phyloP scores from a whole-genome alignment of 176 grass and related monocot genomes.

The Zoysia japonica region DNA sequence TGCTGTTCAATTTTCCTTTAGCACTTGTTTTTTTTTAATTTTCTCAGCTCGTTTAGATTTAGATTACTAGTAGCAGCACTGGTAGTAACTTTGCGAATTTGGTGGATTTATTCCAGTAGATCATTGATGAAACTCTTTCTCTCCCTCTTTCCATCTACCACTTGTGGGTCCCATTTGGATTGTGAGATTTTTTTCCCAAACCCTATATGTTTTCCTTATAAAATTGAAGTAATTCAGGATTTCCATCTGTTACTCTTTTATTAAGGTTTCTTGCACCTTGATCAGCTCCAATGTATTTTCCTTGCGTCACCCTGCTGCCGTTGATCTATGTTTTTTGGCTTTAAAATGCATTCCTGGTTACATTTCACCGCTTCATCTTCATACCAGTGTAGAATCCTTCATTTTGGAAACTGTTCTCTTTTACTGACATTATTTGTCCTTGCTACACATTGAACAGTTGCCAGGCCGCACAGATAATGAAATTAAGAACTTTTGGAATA shows the following conservation, averaged over 20 bases:
- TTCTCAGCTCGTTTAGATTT: not conserved
- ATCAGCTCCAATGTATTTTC: not conserved
- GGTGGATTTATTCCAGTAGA: not conserved
- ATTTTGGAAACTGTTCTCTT: slow-evolving; percentile 21
- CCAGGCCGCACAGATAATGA: slow-evolving; percentile 83
- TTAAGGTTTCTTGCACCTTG: not conserved
- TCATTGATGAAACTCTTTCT: too few species aligned
- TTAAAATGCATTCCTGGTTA: not conserved
- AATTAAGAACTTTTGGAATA: slow-evolving; percentile 87
- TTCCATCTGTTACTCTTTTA: not conserved
- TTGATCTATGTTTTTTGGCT: not conserved
- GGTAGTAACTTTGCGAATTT: too few species aligned
- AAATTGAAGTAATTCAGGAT: not conserved
- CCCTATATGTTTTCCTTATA: not conserved
- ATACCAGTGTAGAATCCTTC: not conserved
- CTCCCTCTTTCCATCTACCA: too few species aligned
- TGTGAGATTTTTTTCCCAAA: too few species aligned
- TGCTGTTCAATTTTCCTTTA: too few species aligned
- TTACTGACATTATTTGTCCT: not conserved
- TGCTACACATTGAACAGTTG: slow-evolving; percentile 48
- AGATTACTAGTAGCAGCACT: too few species aligned
- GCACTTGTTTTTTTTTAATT: not conserved
- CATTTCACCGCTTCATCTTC: not conserved
- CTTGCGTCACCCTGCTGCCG: not conserved
- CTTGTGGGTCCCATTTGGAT: too few species aligned